phyloP scores from a whole-genome alignment of 2,329 filamentous ascomycete genomes.

The Shiraia sp. region DNA sequence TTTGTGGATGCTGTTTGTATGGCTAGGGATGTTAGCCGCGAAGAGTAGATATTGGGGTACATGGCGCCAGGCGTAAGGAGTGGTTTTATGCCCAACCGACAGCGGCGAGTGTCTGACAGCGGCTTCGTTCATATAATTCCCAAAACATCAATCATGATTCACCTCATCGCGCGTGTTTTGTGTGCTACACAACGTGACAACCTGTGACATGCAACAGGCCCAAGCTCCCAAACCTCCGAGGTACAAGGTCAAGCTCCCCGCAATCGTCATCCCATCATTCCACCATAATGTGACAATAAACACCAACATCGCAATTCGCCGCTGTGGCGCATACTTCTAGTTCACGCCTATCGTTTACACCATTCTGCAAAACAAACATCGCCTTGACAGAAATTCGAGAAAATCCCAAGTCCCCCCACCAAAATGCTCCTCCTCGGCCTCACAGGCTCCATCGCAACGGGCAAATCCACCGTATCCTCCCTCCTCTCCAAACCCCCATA shows the following conservation, averaged over 20 bases:
- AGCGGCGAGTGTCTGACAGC: too few relatives aligned
- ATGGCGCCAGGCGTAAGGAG: too few relatives aligned
- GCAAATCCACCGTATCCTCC: conserved; percentile 92
- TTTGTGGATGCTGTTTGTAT: too few relatives aligned
- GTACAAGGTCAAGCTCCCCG: conserved; percentile 16
- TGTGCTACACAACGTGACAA: too few relatives aligned
- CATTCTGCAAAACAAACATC: not conserved
- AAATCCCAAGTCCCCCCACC: not conserved
- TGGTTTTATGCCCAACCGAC: too few relatives aligned
- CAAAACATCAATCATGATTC: too few relatives aligned
- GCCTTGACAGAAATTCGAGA: not conserved
- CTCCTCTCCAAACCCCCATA: conserved; percentile 81
- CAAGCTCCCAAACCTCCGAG: conserved; percentile 7
- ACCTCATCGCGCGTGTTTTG: too few relatives aligned
- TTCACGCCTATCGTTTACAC: not conserved
- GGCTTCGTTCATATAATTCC: too few relatives aligned
- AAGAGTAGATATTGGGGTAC: too few relatives aligned
- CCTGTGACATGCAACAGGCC: not conserved
- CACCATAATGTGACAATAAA: conserved; percentile 1
- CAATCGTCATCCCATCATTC: conserved; percentile 7
- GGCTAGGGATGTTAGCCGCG: too few relatives aligned
- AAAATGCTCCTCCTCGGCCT: conserved; percentile 91
- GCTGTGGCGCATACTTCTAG: not conserved
- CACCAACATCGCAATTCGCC: not conserved
- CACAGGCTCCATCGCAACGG: conserved; percentile 95